Percentiles rank a stretch among this genome's conserved stretches.
Evolutionary conservation across 2,329 filamentous ascomycete species (phyloP).

Genomic region (Paraconiothyrium sp.): DNA sequence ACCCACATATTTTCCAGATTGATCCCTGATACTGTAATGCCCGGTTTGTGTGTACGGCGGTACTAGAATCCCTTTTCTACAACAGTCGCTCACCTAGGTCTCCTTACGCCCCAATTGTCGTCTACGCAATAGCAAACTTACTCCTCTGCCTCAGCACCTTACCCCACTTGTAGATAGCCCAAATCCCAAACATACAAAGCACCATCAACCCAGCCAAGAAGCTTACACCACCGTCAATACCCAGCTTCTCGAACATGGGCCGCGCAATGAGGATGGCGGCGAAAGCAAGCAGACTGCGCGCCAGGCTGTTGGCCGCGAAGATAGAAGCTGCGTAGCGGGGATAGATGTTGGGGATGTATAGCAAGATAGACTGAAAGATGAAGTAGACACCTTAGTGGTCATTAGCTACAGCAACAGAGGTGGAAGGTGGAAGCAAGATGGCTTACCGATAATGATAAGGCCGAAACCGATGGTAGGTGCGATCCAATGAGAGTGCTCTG

Average conservation of each 20-base stretch:
- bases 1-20: background rate
- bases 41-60: background rate
- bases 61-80: background rate
- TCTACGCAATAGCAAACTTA: constrained; percentile 60
- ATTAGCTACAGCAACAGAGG: background rate
- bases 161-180: constrained; percentile 66
- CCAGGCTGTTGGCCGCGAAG: constrained; percentile 69
- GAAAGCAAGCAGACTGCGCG: constrained; percentile 65
- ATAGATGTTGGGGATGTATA: constrained; percentile 72
- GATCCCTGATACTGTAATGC: background rate
- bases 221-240: constrained; percentile 66
- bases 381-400: constrained; percentile 40
- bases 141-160: constrained; percentile 64
- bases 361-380: constrained; percentile 60
- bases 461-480: constrained; percentile 62
- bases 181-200: constrained; percentile 62
- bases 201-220: constrained; percentile 61
- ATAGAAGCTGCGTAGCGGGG: constrained; percentile 59
- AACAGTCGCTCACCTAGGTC: too few species aligned
- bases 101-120: background rate
- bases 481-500: constrained; percentile 63
- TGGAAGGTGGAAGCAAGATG: background rate
- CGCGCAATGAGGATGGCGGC: constrained; percentile 67
- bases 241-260: constrained; percentile 67
- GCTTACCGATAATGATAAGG: constrained; percentile 51